Evolutionary conservation across 2,329 filamentous ascomycete genomes (phyloP), one percentile per base, ranked within the genome.

Genomic region (Pyrenophora tritici-repentis): DNA sequence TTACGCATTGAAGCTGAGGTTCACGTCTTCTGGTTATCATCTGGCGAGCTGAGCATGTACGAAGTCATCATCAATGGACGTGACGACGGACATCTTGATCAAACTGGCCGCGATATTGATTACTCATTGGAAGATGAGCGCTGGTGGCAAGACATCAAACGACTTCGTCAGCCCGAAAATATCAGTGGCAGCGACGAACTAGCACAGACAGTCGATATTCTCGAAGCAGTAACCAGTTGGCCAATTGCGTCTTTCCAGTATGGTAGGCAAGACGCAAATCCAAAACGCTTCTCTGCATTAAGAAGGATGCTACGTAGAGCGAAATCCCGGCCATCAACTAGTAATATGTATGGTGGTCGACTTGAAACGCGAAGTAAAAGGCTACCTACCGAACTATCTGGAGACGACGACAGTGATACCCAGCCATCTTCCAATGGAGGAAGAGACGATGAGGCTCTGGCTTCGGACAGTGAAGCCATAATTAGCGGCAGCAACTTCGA

Each of bases 91-190:
- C 73, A 80, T 10, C 79, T 81, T 41, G 76, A 80, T 4, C 81
- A 86, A 42, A 79, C 80, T 3, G 79, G 85, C 36, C 77, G 81
- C 13, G 75, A 84, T 8, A 85, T 94, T 12, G 81, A 90, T 52
- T 80, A 84, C 17, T 81, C 85, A 4, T 74, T 96, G 12, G 82
- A 82, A 58, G 83, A 86, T 8, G 87, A 94, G 63, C 83, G 87
- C 26, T 96, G 91, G 91, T 96, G 91, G 91, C 81, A 86, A 41
- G 87, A 92, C 35, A 76, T 94, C 3, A 85, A 87, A 60, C 78
- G 75, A 36, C 60, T 78, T 56, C 73, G 78, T 53, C 68, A 63
- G 36, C 68, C 70, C 13, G 63, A 63, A 2, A 56, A 62, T 12
- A 53, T 73, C 44, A 76, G 68, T 37, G 71, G 73, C 10, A 72